Percentiles rank a stretch among this genome's conserved stretches.
phyloP scores from a whole-genome alignment of 345 rosid genomes.

The Cardamine occulta region DNA sequence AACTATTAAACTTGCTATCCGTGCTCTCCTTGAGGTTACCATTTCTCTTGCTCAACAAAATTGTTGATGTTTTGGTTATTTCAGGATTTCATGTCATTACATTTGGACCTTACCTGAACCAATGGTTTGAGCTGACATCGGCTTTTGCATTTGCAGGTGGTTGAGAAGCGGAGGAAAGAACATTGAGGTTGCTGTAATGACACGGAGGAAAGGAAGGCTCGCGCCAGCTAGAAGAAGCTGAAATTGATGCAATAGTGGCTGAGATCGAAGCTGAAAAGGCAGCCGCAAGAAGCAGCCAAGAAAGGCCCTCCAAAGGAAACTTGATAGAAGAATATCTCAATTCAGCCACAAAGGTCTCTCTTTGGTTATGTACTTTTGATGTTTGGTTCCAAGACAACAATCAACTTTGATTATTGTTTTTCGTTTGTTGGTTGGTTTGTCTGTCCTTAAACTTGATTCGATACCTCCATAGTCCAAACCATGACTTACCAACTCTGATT shows the following conservation, averaged over 20 bases:
- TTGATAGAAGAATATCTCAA: slow-evolving; percentile 27
- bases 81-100: neutral
- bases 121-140: neutral
- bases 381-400: slow-evolving; percentile 6
- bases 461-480: neutral
- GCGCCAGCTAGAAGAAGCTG: slow-evolving; percentile 85
- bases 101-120: neutral
- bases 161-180: slow-evolving; percentile 98
- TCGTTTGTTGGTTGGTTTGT: neutral
- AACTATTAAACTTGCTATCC: slow-evolving; percentile 88
- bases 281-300: slow-evolving; percentile 95
- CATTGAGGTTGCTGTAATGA: slow-evolving; percentile 95
- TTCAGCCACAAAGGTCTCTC: neutral
- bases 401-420: slow-evolving; percentile 7
- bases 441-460: neutral
- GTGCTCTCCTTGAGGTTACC: slow-evolving; percentile 83
- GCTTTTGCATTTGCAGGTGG: slow-evolving; percentile 56
- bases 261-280: slow-evolving; percentile 97
- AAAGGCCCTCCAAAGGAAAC: slow-evolving; percentile 73
- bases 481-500: neutral
- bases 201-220: slow-evolving; percentile 68
- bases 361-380: slow-evolving; percentile 21
- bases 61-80: neutral
- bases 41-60: neutral
- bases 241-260: slow-evolving; percentile 86